A percentile compares a stretch with the other conserved stretches of the same genome.
These are phyloP conservation scores for Drechslerella stenobrocha DNA, from an alignment of 2,329 filamentous ascomycete genomes.

Conservation along the genomic window DNA sequence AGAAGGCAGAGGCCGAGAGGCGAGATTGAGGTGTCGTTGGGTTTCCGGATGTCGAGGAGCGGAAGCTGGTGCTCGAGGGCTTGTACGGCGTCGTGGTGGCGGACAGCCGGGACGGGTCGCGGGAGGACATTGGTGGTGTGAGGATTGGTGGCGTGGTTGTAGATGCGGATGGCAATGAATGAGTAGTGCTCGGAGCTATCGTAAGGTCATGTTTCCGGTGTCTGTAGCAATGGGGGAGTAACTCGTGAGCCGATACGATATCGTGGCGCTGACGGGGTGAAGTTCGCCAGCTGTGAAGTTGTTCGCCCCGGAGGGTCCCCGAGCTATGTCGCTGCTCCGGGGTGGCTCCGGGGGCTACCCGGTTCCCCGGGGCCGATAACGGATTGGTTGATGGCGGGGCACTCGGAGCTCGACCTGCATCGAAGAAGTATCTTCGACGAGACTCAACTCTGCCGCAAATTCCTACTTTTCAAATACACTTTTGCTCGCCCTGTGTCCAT, in stretches of 20 bases:
- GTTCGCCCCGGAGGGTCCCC: not conserved
- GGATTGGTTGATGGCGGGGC: slow-evolving; percentile 30
- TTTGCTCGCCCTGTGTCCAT: not conserved
- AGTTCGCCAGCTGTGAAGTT: not conserved
- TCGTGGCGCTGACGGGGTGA: not conserved
- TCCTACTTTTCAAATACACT: not conserved
- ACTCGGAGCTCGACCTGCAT: slow-evolving; percentile 5
- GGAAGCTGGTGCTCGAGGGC: slow-evolving; percentile 18
- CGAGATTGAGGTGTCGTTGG: slow-evolving; percentile 42
- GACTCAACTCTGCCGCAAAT: slow-evolving; percentile 8
- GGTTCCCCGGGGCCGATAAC: slow-evolving; percentile 36
- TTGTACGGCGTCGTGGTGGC: slow-evolving; percentile 40
- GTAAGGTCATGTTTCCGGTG: slow-evolving; percentile 26
- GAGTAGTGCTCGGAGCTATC: slow-evolving; percentile 21
- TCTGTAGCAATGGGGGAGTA: not conserved
- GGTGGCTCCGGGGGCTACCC: not conserved
- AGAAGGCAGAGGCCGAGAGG: slow-evolving; percentile 58
- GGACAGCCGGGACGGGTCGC: slow-evolving; percentile 40
- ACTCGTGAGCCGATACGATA: too few relatives aligned
- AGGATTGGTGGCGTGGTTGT: not conserved
- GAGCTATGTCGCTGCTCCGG: not conserved
- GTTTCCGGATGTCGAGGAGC: slow-evolving; percentile 30
- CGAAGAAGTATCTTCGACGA: not conserved
- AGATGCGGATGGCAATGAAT: not conserved
- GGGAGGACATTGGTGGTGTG: slow-evolving; percentile 28